Conservation (phyloP, 139 green algal species). For the Spirogloea muscicola region DNA sequence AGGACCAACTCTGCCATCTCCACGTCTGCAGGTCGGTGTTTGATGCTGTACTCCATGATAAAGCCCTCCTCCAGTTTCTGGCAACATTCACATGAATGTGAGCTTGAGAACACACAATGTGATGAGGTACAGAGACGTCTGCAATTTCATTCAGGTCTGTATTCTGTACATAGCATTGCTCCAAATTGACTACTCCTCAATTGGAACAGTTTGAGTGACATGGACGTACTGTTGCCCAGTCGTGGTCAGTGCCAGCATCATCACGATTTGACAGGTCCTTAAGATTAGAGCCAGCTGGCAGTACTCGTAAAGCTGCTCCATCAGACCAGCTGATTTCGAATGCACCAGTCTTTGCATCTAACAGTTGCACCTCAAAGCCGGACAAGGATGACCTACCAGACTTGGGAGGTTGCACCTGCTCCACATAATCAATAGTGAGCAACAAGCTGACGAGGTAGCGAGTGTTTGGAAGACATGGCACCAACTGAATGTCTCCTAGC, state of each 20-base stretch:
- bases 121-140: background rate
- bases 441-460: too few species aligned
- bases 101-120: background rate
- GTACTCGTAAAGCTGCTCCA: conserved; percentile 10
- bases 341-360: conserved; percentile 12
- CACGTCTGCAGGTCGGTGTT: background rate
- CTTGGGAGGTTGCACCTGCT: too few species aligned
- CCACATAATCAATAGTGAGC: too few species aligned
- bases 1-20: conserved; percentile 57
- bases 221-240: conserved; percentile 4
- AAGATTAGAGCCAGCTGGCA: conserved; percentile 6
- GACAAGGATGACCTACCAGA: too few species aligned
- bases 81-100: background rate
- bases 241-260: background rate
- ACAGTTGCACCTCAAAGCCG: too few species aligned
- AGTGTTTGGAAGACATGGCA: too few species aligned
- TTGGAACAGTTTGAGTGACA: background rate
- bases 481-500: too few species aligned
- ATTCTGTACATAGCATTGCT: background rate
- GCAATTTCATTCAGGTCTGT: background rate
- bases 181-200: background rate
- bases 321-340: conserved; percentile 20
- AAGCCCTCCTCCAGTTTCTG: conserved; percentile 42
- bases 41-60: conserved; percentile 35
- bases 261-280: background rate